Evolutionary conservation across 2,329 filamentous ascomycete species (phyloP), one percentile per base, ranked within the genome.

Genomic region (Botrytis deweyae): DNA sequence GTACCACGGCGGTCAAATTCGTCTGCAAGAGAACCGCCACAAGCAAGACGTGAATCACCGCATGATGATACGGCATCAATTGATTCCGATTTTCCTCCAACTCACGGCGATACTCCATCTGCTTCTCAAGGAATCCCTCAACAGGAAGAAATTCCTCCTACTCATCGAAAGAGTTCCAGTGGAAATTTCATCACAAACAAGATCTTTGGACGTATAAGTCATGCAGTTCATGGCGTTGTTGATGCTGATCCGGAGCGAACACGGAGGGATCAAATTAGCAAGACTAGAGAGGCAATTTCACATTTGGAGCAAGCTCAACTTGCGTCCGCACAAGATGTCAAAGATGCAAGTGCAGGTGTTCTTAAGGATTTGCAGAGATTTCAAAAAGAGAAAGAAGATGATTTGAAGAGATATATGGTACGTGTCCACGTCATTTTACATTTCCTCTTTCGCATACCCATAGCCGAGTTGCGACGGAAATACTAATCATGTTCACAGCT

Each of bases 241-340:
- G 96, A 99, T 81, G 93, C 97, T 61, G 96, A 99, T 81, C 96
- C 96, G 0, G 96, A 99, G 84, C 88, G 95, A 76, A 97, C 95
- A 62, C 88, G 96, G 71, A 89, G 96, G 72, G 96, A 99, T 82
- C 92, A 94, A 76, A 98, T 99, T 78, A 95, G 95, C 58, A 98
- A 98, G 87, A 99, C 96, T 0, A 91, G 92, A 77, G 96, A 99
- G 83, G 93, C 91, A 74, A 90, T 99, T 76, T 88, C 84, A 64
- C 88, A 98, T 85, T 87, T 99, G 70, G 95, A 98, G 83, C 94
- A 97, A 85, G 96, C 96, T 0, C 88, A 98, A 74, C 89, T 94
- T 46, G 95, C 93, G 7, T 93, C 94, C 7, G 94, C 95, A 76
- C 91, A 94, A 80, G 96, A 99, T 81, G 96, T 98, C 75, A 95